Evolutionary conservation across 2,329 filamentous ascomycete genomes (phyloP).

Genomic region (Fusarium armeniacum): DNA sequence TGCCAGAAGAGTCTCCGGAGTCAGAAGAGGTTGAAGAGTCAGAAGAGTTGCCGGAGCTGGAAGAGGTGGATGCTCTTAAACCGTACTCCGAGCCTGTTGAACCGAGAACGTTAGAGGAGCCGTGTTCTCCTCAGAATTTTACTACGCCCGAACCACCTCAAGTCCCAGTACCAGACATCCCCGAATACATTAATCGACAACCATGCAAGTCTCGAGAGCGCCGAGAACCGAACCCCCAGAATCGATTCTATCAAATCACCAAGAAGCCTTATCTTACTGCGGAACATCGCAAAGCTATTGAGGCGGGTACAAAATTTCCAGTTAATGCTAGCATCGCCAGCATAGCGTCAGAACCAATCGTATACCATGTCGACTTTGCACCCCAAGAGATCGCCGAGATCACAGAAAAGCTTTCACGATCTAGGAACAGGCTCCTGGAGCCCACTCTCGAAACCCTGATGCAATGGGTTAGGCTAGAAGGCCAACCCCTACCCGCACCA

Average conservation of each 20-base stretch:
- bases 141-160: not conserved
- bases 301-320: conserved; percentile 38
- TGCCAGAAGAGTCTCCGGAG: not conserved
- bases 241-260: conserved; percentile 34
- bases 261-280: conserved; percentile 49
- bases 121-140: not conserved
- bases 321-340: conserved; percentile 13
- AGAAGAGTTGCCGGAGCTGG: not conserved
- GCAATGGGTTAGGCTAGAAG: conserved; percentile 8
- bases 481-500: not conserved
- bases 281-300: conserved; percentile 49
- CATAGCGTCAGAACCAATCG: conserved; percentile 22
- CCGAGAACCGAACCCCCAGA: conserved; percentile 26
- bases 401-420: conserved; percentile 37
- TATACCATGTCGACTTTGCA: conserved; percentile 64
- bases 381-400: conserved; percentile 55
- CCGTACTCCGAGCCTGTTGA: not conserved
- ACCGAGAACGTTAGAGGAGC: not conserved
- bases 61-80: not conserved
- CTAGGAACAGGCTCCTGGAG: conserved; percentile 28
- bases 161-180: not conserved
- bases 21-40: not conserved
- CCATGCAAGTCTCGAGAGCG: conserved; percentile 33
- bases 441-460: conserved; percentile 42
- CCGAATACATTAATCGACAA: conserved; percentile 7